Conservation (phyloP, 2,329 filamentous ascomycete species). For the Beauveria sp. region DNA sequence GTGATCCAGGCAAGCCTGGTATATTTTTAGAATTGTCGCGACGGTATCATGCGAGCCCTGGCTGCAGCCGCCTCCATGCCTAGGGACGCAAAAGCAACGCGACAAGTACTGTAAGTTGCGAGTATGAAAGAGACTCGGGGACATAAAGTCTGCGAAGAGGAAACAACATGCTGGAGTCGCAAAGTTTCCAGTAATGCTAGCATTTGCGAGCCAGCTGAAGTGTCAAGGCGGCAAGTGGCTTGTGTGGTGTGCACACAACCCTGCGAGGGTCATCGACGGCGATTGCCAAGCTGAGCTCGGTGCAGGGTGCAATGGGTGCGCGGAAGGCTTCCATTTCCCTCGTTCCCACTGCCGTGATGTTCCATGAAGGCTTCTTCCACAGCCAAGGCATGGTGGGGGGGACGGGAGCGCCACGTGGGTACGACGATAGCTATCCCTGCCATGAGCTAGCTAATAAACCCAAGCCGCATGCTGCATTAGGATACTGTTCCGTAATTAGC, state of each 20-base stretch:
- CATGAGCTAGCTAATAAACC: neutral
- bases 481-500: conserved; percentile 11
- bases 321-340: neutral
- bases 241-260: neutral
- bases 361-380: neutral
- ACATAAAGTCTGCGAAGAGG: neutral
- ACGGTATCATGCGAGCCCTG: neutral
- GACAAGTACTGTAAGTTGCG: neutral
- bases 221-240: conserved; percentile 4
- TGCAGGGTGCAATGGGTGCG: neutral
- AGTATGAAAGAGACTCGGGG: neutral
- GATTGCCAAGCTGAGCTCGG: neutral
- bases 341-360: neutral
- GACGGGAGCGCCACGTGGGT: conserved; percentile 11
- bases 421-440: conserved; percentile 6
- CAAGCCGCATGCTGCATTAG: conserved; percentile 6
- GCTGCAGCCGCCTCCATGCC: neutral
- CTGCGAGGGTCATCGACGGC: neutral
- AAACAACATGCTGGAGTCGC: neutral
- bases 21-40: conserved; percentile 6
- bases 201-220: neutral
- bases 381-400: neutral
- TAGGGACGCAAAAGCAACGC: neutral
- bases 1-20: neutral
- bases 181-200: neutral